phyloP scores from a whole-genome alignment of 2,329 filamentous ascomycete genomes.

The Aspergillus intermedius region DNA sequence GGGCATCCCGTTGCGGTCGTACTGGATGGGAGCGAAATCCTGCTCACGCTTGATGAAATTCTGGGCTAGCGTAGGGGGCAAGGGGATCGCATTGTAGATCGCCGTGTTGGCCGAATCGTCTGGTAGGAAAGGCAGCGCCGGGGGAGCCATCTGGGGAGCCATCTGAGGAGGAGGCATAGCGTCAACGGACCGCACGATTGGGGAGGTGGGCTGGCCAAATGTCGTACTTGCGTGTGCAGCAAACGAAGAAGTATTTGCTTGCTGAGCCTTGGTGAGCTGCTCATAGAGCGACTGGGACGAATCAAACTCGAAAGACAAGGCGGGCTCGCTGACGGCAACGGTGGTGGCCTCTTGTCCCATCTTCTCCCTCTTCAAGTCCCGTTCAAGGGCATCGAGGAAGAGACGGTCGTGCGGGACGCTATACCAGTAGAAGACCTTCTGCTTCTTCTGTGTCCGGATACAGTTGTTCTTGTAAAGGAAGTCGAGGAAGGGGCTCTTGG shows the following conservation, averaged over 20 bases:
- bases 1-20: constrained; percentile 86
- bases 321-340: constrained; percentile 91
- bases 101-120: constrained; percentile 60
- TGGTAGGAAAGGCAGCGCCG: constrained; percentile 50
- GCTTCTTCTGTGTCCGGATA: constrained; percentile 99
- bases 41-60: constrained; percentile 80
- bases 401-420: constrained; percentile 96
- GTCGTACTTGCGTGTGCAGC: constrained; percentile 65
- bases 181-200: constrained; percentile 83
- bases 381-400: constrained; percentile 94
- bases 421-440: constrained; percentile 99
- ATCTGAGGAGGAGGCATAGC: constrained; percentile 84
- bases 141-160: constrained; percentile 72
- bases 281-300: constrained; percentile 98
- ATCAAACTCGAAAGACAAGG: constrained; percentile 97
- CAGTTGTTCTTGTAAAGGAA: constrained; percentile 99
- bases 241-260: constrained; percentile 97
- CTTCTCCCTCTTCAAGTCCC: constrained; percentile 97
- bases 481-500: constrained; percentile 96
- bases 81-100: constrained; percentile 65
- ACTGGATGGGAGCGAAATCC: constrained; percentile 74
- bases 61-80: constrained; percentile 62
- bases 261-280: constrained; percentile 98
- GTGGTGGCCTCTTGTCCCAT: constrained; percentile 98
- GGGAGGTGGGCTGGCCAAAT: constrained; percentile 69